phyloP scores from a whole-genome alignment of 805 yeast species.

The Teunomyces cretensis region DNA sequence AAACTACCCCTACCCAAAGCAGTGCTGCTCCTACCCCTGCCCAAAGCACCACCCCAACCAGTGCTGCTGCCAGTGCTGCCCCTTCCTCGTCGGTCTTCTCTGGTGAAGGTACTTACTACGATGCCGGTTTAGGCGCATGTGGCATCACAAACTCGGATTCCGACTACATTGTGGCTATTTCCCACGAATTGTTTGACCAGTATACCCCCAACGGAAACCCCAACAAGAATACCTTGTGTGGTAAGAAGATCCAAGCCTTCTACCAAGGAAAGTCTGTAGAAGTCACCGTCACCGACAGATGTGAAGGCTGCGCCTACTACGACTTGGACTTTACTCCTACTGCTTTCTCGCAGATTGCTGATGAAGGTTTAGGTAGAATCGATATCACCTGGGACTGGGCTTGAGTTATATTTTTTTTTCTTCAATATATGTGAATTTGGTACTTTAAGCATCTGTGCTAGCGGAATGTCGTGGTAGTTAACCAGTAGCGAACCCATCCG shows the following conservation, averaged over 20 bases:
- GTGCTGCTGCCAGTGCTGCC: conserved; percentile 7
- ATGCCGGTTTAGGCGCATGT: conserved; percentile 54
- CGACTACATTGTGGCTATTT: conserved; percentile 57
- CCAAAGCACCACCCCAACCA: conserved; percentile 6
- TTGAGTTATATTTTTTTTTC: neutral
- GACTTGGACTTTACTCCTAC: conserved; percentile 62
- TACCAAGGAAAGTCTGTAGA: conserved; percentile 51
- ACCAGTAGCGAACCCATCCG: no score
- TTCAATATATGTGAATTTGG: neutral
- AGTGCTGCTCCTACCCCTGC: conserved; percentile 7
- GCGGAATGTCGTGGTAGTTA: no score
- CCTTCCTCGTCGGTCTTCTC: conserved; percentile 14
- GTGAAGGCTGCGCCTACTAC: conserved; percentile 51
- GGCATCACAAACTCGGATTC: conserved; percentile 44
- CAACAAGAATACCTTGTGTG: conserved; percentile 52
- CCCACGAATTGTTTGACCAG: conserved; percentile 39
- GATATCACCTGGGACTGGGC: conserved; percentile 49
- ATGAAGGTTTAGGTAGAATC: conserved; percentile 52
- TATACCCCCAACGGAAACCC: conserved; percentile 34
- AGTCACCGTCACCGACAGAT: conserved; percentile 58
- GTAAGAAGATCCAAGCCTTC: conserved; percentile 47
- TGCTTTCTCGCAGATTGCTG: conserved; percentile 55
- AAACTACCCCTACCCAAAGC: conserved; percentile 13
- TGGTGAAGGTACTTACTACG: conserved; percentile 53
- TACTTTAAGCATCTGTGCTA: neutral